Percentiles rank a stretch among this genome's conserved stretches.
Evolutionary conservation across 2,329 filamentous ascomycete species (phyloP).

Genomic region (Talaromyces albobiverticillius): DNA sequence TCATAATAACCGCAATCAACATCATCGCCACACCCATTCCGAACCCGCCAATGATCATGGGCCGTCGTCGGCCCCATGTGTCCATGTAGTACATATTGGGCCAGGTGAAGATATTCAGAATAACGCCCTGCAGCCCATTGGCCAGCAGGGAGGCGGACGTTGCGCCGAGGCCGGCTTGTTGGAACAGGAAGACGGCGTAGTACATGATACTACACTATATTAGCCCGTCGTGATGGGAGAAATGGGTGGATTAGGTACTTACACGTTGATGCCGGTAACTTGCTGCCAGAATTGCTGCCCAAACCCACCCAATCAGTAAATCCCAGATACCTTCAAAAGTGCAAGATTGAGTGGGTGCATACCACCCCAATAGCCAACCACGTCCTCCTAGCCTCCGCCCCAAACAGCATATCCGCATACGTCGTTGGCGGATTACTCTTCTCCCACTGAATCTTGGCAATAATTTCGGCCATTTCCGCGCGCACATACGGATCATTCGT

Average conservation of each 20-base stretch:
- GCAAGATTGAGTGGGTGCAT: background rate
- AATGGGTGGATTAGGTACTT: background rate
- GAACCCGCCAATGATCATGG: constrained; percentile 25
- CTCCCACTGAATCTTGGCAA: constrained; percentile 14
- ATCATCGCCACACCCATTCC: constrained; percentile 29
- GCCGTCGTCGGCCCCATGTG: constrained; percentile 26
- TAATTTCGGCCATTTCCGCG: constrained; percentile 16
- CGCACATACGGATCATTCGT: constrained; percentile 21
- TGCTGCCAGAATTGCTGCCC: constrained; percentile 23
- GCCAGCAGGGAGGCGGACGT: constrained; percentile 25
- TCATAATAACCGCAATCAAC: constrained; percentile 27
- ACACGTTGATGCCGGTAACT: constrained; percentile 25
- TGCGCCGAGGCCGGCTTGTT: constrained; percentile 25
- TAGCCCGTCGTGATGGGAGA: background rate
- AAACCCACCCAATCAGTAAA: background rate
- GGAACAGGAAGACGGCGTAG: constrained; percentile 29
- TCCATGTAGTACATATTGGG: constrained; percentile 30
- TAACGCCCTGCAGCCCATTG: constrained; percentile 28
- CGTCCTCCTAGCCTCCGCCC: constrained; percentile 19
- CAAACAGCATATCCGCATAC: constrained; percentile 19
- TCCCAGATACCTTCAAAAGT: too few relatives aligned
- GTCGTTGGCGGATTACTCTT: constrained; percentile 18
- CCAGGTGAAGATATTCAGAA: constrained; percentile 28
- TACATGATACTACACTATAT: constrained; percentile 23
- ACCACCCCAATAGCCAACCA: constrained; percentile 25